phyloP scores from a whole-genome alignment of 2,329 filamentous ascomycete genomes.

The Cercospora citrullina region DNA sequence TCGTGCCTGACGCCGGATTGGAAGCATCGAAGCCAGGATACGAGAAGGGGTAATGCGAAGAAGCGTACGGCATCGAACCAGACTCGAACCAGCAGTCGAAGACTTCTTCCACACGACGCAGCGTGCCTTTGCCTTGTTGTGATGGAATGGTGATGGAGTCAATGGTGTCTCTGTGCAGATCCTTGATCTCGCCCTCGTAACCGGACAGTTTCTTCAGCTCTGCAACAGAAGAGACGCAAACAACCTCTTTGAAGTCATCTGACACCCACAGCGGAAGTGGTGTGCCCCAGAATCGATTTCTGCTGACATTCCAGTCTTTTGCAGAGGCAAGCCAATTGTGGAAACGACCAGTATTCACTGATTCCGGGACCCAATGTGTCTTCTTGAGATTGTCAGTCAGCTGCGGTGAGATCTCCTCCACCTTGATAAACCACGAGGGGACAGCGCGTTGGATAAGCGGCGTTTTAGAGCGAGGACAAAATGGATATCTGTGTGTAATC shows the following conservation, averaged over 20 bases:
- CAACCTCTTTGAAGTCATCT: slow-evolving; percentile 80
- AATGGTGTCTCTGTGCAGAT: slow-evolving; percentile 89
- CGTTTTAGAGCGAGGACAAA: slow-evolving; percentile 93
- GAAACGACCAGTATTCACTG: slow-evolving; percentile 90
- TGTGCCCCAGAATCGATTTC: slow-evolving; percentile 94
- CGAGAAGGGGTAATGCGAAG: slow-evolving; percentile 88
- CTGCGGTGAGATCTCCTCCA: slow-evolving; percentile 76
- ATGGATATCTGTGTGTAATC: slow-evolving; percentile 86
- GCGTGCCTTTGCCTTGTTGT: slow-evolving; percentile 78
- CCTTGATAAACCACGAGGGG: slow-evolving; percentile 92
- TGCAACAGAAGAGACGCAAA: slow-evolving; percentile 81
- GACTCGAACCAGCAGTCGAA: slow-evolving; percentile 99
- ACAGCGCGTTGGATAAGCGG: slow-evolving; percentile 91
- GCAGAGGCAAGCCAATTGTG: slow-evolving; percentile 89
- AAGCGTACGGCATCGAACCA: slow-evolving; percentile 92
- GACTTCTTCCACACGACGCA: slow-evolving; percentile 80
- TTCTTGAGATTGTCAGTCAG: slow-evolving; percentile 89
- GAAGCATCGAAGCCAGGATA: slow-evolving; percentile 61
- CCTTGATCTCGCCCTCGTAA: slow-evolving; percentile 77
- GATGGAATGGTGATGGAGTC: slow-evolving; percentile 94
- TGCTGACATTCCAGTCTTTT: slow-evolving; percentile 91
- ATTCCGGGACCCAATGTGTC: slow-evolving; percentile 87
- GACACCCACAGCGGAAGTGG: slow-evolving; percentile 90
- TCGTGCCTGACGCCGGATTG: slow-evolving; percentile 34
- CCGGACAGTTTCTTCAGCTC: slow-evolving; percentile 85